Percentiles rank a stretch among this genome's conserved stretches.
These are phyloP conservation scores for Leucaena leucocephala DNA, from an alignment of 306 rosid species.

Conservation along the genomic window DNA sequence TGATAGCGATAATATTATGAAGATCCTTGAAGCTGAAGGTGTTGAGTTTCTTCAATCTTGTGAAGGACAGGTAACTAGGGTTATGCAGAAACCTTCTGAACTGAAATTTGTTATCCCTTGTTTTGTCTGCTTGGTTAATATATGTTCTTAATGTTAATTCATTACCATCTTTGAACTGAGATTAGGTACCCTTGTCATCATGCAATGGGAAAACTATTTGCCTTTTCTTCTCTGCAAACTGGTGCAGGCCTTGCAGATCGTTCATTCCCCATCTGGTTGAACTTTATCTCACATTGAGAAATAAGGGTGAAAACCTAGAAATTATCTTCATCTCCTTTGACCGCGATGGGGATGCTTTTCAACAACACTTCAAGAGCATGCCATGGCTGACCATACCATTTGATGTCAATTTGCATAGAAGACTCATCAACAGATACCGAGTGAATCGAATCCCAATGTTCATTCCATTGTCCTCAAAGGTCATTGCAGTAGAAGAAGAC, in stretches of 20 bases:
- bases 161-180: slow-evolving; percentile 14
- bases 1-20: slow-evolving; percentile 46
- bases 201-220: slow-evolving; percentile 74
- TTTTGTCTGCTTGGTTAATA: neutral
- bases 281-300: slow-evolving; percentile 58
- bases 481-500: slow-evolving; percentile 53
- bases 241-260: slow-evolving; percentile 92
- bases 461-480: slow-evolving; percentile 60
- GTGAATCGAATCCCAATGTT: slow-evolving; percentile 76
- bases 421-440: slow-evolving; percentile 52
- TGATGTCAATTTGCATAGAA: slow-evolving; percentile 56
- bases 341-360: slow-evolving; percentile 60
- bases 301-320: slow-evolving; percentile 58
- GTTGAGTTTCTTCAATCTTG: slow-evolving; percentile 74
- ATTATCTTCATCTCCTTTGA: slow-evolving; percentile 78
- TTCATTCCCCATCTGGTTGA: slow-evolving; percentile 68
- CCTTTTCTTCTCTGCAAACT: slow-evolving; percentile 83
- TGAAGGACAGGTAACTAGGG: slow-evolving; percentile 67
- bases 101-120: slow-evolving; percentile 3
- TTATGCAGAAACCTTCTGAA: slow-evolving; percentile 29
- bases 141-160: too few relatives aligned
- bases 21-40: slow-evolving; percentile 63
- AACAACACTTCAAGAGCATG: slow-evolving; percentile 68
- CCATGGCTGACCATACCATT: slow-evolving; percentile 91
- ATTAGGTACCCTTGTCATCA: slow-evolving; percentile 69